Evolutionary conservation across 495 filamentous ascomycete genomes (phyloP).

Genomic region (Aspergillus nanangensis): DNA sequence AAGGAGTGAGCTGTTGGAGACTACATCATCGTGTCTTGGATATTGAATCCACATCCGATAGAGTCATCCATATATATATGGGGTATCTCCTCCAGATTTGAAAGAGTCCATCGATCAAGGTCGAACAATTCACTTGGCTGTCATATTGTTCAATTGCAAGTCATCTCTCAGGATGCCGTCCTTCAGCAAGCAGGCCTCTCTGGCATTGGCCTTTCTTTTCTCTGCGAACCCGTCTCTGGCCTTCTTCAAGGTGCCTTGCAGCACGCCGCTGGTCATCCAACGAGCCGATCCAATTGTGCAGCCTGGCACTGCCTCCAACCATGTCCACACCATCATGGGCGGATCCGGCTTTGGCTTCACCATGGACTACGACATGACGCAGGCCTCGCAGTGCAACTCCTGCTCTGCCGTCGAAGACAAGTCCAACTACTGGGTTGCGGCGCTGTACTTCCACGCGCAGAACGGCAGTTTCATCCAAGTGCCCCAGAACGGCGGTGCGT

Average conservation of each 20-base stretch:
- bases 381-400: conserved; percentile 60
- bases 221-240: background rate
- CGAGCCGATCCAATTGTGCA: conserved; percentile 60
- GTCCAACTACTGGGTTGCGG: conserved; percentile 76
- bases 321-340: conserved; percentile 73
- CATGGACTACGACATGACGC: conserved; percentile 54
- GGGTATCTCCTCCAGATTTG: no score
- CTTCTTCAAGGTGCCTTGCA: background rate
- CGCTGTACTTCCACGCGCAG: conserved; percentile 59
- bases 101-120: no score
- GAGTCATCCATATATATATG: no score
- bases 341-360: conserved; percentile 66
- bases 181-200: background rate
- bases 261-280: background rate
- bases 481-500: conserved; percentile 24
- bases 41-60: no score
- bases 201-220: background rate
- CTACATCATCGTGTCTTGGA: no score
- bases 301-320: conserved; percentile 52
- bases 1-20: no score
- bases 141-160: background rate
- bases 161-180: background rate
- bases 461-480: conserved; percentile 67
- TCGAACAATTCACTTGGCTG: background rate
- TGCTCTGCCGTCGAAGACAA: conserved; percentile 62